Evolutionary conservation across 2,329 filamentous ascomycete genomes (phyloP).

Genomic region (Exophiala sp.): DNA sequence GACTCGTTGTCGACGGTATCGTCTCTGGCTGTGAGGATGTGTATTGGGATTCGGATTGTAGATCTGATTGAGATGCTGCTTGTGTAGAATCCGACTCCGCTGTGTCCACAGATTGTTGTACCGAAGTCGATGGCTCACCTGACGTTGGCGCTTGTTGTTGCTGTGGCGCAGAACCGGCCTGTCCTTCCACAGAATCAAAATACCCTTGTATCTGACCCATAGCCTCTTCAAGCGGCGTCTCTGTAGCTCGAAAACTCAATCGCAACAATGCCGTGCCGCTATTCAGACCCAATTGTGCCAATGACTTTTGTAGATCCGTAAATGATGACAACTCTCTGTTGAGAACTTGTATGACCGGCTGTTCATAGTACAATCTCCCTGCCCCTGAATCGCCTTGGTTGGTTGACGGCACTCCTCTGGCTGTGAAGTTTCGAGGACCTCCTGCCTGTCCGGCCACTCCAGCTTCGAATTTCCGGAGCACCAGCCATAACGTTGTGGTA

Average conservation of each 20-base stretch:
- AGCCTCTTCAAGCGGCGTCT: conserved; percentile 76
- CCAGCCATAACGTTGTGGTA: conserved; percentile 81
- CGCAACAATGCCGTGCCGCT: conserved; percentile 76
- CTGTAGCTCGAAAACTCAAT: conserved; percentile 71
- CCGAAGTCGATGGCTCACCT: conserved; percentile 15
- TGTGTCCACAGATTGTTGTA: conserved; percentile 10
- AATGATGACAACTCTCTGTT: conserved; percentile 74
- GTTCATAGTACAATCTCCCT: conserved; percentile 83
- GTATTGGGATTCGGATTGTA: conserved; percentile 11
- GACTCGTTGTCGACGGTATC: conserved; percentile 29
- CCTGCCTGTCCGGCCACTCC: conserved; percentile 59
- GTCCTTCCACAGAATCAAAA: conserved; percentile 23
- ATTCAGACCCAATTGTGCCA: conserved; percentile 83
- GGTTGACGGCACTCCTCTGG: conserved; percentile 67
- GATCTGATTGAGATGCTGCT: conserved; percentile 6
- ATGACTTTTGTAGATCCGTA: conserved; percentile 79
- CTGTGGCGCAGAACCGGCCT: conserved; percentile 1
- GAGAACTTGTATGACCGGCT: conserved; percentile 79
- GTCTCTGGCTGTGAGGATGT: conserved; percentile 25
- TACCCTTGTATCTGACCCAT: conserved; percentile 76
- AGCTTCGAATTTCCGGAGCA: conserved; percentile 86
- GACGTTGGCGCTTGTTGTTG: conserved; percentile 1
- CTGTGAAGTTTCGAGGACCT: conserved; percentile 72
- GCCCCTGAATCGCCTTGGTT: conserved; percentile 52
- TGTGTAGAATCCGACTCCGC: conserved; percentile 18